Conservation (phyloP, 352 stramenopile genomes). For the Phytophthora tentaculata region DNA sequence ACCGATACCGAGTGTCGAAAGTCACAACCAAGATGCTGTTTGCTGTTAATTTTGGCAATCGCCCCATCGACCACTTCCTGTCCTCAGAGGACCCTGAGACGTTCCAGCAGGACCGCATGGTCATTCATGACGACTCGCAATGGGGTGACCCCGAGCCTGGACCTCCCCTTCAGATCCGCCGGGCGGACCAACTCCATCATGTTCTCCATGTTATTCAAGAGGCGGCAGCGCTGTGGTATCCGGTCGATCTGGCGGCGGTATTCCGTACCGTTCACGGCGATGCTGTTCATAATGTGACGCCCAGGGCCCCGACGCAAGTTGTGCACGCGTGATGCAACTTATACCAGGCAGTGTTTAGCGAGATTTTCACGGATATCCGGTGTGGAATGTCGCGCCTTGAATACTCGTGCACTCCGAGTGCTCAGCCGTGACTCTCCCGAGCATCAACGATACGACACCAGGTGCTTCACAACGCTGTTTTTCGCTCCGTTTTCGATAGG, state of each 20-base stretch:
- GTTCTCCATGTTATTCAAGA: neutral
- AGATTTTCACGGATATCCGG: neutral
- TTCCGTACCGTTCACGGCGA: neutral
- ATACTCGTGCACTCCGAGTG: neutral
- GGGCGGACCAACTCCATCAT: neutral
- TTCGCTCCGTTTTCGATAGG: neutral
- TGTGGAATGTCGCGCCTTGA: neutral
- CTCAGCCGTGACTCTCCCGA: neutral
- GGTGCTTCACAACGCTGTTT: neutral
- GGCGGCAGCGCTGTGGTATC: neutral
- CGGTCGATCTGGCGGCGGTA: neutral
- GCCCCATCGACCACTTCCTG: conserved; percentile 16
- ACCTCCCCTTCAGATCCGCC: conserved; percentile 10
- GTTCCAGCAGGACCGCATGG: conserved; percentile 1
- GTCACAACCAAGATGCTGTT: conserved; percentile 25
- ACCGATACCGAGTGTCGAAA: conserved; percentile 13
- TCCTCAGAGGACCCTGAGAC: conserved; percentile 5
- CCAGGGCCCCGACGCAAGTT: neutral
- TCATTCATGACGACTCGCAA: conserved; percentile 13
- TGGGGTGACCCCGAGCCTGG: conserved; percentile 3
- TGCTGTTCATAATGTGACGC: neutral
- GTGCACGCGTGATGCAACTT: neutral
- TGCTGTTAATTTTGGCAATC: conserved; percentile 3
- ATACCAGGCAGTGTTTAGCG: neutral
- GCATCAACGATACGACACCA: neutral